Conservation (phyloP, 352 stramenopile genomes). For the Peronospora farinosa region DNA sequence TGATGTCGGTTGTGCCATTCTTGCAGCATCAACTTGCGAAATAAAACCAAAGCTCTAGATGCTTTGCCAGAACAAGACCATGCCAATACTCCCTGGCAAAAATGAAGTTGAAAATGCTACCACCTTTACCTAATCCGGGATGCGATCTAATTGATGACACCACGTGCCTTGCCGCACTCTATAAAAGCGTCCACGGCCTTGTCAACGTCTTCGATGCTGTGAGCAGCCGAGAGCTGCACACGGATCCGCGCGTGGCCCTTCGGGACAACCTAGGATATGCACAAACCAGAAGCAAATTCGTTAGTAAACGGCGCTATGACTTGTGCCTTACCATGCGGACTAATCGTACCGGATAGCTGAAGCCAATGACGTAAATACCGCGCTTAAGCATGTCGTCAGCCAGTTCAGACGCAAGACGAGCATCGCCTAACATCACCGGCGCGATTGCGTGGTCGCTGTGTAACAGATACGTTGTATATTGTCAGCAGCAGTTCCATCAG, state of each 20-base stretch:
- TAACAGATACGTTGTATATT: constrained; percentile 1
- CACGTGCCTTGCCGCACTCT: constrained; percentile 77
- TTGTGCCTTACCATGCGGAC: neutral
- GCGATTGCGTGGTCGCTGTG: constrained; percentile 85
- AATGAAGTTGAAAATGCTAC: constrained; percentile 5
- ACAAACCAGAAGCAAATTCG: neutral
- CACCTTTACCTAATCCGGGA: constrained; percentile 13
- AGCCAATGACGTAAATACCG: constrained; percentile 93
- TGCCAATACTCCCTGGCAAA: constrained; percentile 36
- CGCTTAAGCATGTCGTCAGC: constrained; percentile 89
- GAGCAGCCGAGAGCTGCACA: constrained; percentile 88
- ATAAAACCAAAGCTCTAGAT: constrained; percentile 32
- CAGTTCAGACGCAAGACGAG: constrained; percentile 82
- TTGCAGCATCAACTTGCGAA: constrained; percentile 38
- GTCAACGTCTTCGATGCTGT: constrained; percentile 89
- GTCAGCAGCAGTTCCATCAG: constrained; percentile 6
- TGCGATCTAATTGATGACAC: constrained; percentile 47
- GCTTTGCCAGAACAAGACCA: constrained; percentile 41
- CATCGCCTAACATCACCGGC: constrained; percentile 90
- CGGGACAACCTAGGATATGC: constrained; percentile 67
- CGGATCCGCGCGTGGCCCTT: constrained; percentile 89
- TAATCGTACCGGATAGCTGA: constrained; percentile 85
- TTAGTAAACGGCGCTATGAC: neutral
- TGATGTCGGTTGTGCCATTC: neutral
- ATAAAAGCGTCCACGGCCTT: constrained; percentile 90